phyloP scores from a whole-genome alignment of 1,284 basidiomycete genomes.

The Moesziomyces globuligerus region DNA sequence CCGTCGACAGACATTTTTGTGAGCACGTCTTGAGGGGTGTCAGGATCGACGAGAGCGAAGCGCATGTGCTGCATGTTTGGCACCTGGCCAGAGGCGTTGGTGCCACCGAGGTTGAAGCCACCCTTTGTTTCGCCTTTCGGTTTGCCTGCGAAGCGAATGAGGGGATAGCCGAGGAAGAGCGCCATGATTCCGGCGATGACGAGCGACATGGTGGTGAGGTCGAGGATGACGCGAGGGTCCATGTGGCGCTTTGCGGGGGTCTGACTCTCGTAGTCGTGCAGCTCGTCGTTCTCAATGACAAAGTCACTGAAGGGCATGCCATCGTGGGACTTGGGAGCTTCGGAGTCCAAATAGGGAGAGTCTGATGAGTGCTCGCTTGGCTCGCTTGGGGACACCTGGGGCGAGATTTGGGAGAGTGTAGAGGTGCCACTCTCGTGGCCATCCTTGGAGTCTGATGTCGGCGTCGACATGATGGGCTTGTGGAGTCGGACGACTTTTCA shows the following conservation, averaged over 20 bases:
- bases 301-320: conserved; percentile 45
- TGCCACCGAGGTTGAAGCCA: conserved; percentile 53
- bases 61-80: conserved; percentile 43
- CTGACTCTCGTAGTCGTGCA: conserved; percentile 45
- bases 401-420: conserved; percentile 14
- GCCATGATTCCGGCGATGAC: conserved; percentile 70
- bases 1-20: conserved; percentile 70
- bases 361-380: conserved; percentile 21
- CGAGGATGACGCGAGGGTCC: conserved; percentile 29
- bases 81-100: conserved; percentile 56
- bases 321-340: conserved; percentile 11
- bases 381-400: conserved; percentile 18
- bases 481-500: background rate
- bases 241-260: conserved; percentile 20
- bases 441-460: conserved; percentile 2
- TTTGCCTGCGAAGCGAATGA: conserved; percentile 69
- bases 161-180: conserved; percentile 83
- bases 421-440: conserved; percentile 1
- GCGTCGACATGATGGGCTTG: background rate
- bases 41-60: conserved; percentile 65
- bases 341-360: conserved; percentile 36
- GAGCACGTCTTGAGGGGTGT: conserved; percentile 63
- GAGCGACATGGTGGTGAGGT: conserved; percentile 65
- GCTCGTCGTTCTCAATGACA: conserved; percentile 49
- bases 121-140: conserved; percentile 19